Evolutionary conservation across 2,329 filamentous ascomycete species (phyloP).

Genomic region (Neonectria ditissima): DNA sequence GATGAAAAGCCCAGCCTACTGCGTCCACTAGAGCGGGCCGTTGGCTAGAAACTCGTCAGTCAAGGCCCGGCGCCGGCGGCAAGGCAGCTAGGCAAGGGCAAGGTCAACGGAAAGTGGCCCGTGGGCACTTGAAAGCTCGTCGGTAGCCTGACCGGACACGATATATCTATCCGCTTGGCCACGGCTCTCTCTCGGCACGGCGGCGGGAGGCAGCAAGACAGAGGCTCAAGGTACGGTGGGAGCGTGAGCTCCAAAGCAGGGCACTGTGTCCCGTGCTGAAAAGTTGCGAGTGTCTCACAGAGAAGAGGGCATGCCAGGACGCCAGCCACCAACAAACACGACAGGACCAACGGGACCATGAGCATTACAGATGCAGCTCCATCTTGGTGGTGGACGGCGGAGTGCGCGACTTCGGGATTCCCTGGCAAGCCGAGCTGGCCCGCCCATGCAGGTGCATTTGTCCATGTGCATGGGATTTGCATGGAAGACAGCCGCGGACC

Average conservation of each 20-base stretch:
- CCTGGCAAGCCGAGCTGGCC: conserved; percentile 22
- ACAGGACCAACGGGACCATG: conserved; percentile 35
- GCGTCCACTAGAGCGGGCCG: conserved; percentile 36
- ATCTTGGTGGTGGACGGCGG: conserved; percentile 10
- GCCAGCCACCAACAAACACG: conserved; percentile 36
- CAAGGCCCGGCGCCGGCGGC: conserved; percentile 33
- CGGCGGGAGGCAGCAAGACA: not conserved
- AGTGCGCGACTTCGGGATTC: conserved; percentile 25
- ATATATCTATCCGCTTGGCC: not conserved
- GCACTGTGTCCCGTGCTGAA: conserved; percentile 10
- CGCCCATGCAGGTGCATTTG: conserved; percentile 24
- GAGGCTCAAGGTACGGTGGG: not conserved
- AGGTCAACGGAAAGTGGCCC: conserved; percentile 31
- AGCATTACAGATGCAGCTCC: conserved; percentile 36
- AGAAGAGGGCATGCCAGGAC: conserved; percentile 21
- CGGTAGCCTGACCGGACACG: conserved; percentile 28
- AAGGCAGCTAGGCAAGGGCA: conserved; percentile 28
- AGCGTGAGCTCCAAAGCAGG: not conserved
- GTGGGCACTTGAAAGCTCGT: conserved; percentile 28
- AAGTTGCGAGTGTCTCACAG: conserved; percentile 32
- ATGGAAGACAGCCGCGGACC: conserved; percentile 26
- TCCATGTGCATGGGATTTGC: conserved; percentile 6
- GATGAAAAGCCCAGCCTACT: conserved; percentile 11
- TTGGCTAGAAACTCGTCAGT: conserved; percentile 38
- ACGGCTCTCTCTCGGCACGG: conserved; percentile 1